Percentiles rank a stretch among this genome's conserved stretches.
phyloP scores from a whole-genome alignment of 805 yeast genomes.

The Ogataea trehalophila region DNA sequence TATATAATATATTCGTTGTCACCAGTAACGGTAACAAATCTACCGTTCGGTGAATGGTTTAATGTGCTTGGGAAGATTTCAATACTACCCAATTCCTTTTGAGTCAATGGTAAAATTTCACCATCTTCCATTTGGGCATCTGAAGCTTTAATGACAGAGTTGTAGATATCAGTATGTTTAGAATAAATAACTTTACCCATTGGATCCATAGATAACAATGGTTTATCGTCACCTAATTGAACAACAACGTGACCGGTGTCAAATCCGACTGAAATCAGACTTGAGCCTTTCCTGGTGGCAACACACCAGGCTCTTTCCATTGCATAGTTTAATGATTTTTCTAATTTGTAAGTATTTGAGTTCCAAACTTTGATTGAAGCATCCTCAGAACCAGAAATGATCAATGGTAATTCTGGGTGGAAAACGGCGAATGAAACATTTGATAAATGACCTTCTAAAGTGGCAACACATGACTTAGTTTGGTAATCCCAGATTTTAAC shows the following conservation, averaged over 20 bases:
- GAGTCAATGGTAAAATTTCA: constrained; percentile 67
- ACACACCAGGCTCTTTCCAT: constrained; percentile 98
- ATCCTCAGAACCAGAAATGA: constrained; percentile 95
- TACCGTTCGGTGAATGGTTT: constrained; percentile 93
- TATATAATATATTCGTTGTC: constrained; percentile 96
- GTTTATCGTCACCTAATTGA: constrained; percentile 90
- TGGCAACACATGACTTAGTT: constrained; percentile 91
- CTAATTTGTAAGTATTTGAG: constrained; percentile 87
- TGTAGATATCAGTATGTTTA: constrained; percentile 83
- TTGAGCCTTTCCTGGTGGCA: constrained; percentile 66
- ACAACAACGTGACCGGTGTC: constrained; percentile 91
- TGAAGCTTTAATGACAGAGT: constrained; percentile 65
- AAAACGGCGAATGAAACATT: constrained; percentile 96
- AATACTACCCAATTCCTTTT: constrained; percentile 89
- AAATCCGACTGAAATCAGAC: constrained; percentile 85
- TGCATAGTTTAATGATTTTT: constrained; percentile 84
- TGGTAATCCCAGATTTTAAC: constrained; percentile 95
- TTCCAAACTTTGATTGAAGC: constrained; percentile 94
- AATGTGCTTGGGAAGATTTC: constrained; percentile 88
- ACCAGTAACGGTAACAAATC: constrained; percentile 94
- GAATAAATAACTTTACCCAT: constrained; percentile 90
- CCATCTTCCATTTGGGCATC: constrained; percentile 74
- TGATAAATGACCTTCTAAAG: constrained; percentile 87
- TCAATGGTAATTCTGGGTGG: constrained; percentile 96
- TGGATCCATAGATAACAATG: constrained; percentile 88